Evolutionary conservation across 1,284 basidiomycete genomes (phyloP), one percentile per base, ranked within the genome.

Genomic region (Meira miltonrushii): DNA sequence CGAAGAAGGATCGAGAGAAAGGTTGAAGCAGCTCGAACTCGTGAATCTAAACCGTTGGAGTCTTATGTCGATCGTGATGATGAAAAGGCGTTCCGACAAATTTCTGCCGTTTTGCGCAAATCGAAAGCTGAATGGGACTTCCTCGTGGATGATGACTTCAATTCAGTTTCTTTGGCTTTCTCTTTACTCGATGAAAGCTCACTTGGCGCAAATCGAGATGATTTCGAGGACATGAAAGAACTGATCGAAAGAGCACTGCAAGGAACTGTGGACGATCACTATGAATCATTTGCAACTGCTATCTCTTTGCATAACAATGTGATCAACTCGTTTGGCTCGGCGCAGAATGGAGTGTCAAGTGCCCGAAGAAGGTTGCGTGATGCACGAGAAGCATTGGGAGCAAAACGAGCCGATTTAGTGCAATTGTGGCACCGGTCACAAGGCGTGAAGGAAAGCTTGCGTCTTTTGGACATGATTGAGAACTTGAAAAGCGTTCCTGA

Each of bases 401-500:
- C 72, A 11, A 69, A 69, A 25, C 64, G 75, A 2, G 71, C 73
- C 9, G 75, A 78, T 47, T 61, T 78, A 15, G 74, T 77, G n/a
- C 74, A 77, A 38, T 72, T 77, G 66, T 78, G 75, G 75, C 69
- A 74, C 51, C 69, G 74, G 11, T 58, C 67, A 10, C 69, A 78
- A 55, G 65, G 60, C 1, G 69, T 78, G 54, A 73, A 77, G 56
- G 75, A 78, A 54, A 67, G 69, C 21, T 59, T 77, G 23, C 59
- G 68, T 19, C 62, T 78, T 37, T 60, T 78, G 41, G 68, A 69
- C 23, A 58, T 67, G 8, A 60, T 77, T 23, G 75, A 78, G 75
- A 84, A 89, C 69, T 82, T 99, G 40, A 93, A 92, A 78, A 83
- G 87, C 50, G 87, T 97, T 0, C 94, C 95, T 1, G 95, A 98